Evolutionary conservation across 257 asterid species (phyloP), one percentile per base, ranked within the genome.

Genomic region (Vinca minor): DNA sequence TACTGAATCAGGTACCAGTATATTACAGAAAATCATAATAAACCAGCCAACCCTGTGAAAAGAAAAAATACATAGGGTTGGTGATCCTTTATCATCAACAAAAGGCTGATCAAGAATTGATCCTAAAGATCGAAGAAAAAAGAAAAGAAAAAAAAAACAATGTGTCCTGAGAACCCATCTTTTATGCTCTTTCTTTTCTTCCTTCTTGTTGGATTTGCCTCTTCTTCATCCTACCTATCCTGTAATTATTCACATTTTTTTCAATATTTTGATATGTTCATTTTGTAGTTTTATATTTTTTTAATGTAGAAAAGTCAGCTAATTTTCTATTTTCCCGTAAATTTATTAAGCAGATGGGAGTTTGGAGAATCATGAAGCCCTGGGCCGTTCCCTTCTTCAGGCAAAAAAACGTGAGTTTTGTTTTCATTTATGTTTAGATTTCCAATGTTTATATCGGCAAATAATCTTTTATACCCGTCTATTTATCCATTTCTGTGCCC

Each of bases 311-410:
- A 23, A 31, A n/a, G 1, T 64, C 15, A 69, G 8, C 52, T 58
- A 47, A 28, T 23, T 7, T 52, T 52, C 15, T 68, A 14, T 13
- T 68, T 13, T 68, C 11, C 38, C 21, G 35, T n/a, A 15, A 39
- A 5, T 68, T 57, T 12, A 1, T 62, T 8, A 69, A n/a, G 66
- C 78, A 91, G 98, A 72, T 80, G 79, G 80, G 41, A 80, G 64
- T 67, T 34, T 84, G 42, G 83, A 71, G 71, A 70, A 78, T 47
- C 73, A 63, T 17, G 81, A 73, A 62, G 71, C 74, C 15, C 38
- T 63, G 14, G 91, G 95, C 23, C 96, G 98, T 23, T 66, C 77
- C 83, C 91, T 91, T 74, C 85, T 91, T 62, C 96, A 86, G 69
- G 94, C 87, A 68, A 82, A 77, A 81, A 18, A 76, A 6, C 9